Evolutionary conservation across 306 rosid genomes (phyloP).

Genomic region (Cicer cuneatum): DNA sequence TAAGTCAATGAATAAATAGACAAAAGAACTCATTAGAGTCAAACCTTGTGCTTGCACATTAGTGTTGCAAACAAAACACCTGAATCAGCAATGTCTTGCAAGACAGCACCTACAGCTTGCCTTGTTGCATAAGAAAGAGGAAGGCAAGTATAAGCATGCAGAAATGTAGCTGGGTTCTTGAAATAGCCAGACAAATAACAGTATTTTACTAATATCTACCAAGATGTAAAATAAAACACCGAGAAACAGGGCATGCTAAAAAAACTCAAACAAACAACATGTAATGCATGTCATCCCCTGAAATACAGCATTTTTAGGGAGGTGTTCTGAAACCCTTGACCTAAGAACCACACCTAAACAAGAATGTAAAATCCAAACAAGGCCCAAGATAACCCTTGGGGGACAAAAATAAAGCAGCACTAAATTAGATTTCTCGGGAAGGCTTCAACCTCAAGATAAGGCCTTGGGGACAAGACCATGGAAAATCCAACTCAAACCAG

Average conservation of each 20-base stretch:
- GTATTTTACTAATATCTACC: conserved; percentile 7
- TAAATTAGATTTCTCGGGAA: too few relatives aligned
- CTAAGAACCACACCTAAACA: too few relatives aligned
- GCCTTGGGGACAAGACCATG: too few relatives aligned
- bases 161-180: conserved; percentile 96
- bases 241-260: conserved; percentile 18
- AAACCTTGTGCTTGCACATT: conserved; percentile 97
- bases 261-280: too few relatives aligned
- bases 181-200: conserved; percentile 45
- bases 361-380: too few relatives aligned
- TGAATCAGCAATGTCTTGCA: conserved; percentile 95
- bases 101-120: conserved; percentile 95
- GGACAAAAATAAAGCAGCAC: too few relatives aligned
- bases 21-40: conserved; percentile 12
- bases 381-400: too few relatives aligned
- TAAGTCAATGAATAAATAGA: conserved; percentile 21
- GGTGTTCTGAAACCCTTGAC: too few relatives aligned
- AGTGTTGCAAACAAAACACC: conserved; percentile 92
- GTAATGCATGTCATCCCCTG: too few relatives aligned
- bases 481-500: too few relatives aligned
- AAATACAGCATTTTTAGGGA: too few relatives aligned
- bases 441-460: too few relatives aligned
- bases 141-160: conserved; percentile 97
- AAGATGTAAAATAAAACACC: background rate
- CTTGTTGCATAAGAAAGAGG: conserved; percentile 94